Percentiles rank a stretch among this genome's conserved stretches.
Conservation (phyloP, 1,139 yeast species). For the Kluyveromyces sp. region DNA sequence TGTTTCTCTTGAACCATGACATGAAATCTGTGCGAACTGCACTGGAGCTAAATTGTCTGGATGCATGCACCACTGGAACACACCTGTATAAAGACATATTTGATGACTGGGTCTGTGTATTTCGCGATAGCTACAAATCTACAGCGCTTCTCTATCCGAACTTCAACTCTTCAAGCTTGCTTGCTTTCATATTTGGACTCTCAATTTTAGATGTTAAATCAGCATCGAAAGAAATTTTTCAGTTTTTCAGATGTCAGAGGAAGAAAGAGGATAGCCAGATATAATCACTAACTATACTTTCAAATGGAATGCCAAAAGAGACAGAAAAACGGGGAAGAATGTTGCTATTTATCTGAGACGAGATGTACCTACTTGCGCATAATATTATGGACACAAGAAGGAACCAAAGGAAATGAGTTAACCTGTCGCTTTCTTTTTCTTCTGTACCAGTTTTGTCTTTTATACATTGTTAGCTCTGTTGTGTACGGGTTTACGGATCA, state of each 20-base stretch:
- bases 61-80: not conserved
- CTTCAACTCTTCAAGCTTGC: no score
- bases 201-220: no score
- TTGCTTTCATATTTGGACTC: no score
- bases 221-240: not conserved
- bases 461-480: no score
- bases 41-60: slow-evolving; percentile 19
- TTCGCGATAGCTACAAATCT: not conserved
- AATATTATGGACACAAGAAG: no score
- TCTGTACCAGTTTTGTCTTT: no score
- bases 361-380: no score
- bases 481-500: no score
- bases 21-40: slow-evolving; percentile 27
- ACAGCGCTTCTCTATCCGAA: not conserved
- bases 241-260: not conserved
- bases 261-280: not conserved
- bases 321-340: not conserved
- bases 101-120: not conserved
- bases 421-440: no score
- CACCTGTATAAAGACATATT: not conserved
- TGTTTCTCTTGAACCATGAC: slow-evolving; percentile 32
- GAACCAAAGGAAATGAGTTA: no score
- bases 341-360: no score
- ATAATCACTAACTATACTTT: no score
- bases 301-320: not conserved